Percentiles rank a stretch among this genome's conserved stretches.
These are phyloP conservation scores for Kluyveromyces aestuarii DNA, from an alignment of 805 yeast genomes.

Conservation along the genomic window DNA sequence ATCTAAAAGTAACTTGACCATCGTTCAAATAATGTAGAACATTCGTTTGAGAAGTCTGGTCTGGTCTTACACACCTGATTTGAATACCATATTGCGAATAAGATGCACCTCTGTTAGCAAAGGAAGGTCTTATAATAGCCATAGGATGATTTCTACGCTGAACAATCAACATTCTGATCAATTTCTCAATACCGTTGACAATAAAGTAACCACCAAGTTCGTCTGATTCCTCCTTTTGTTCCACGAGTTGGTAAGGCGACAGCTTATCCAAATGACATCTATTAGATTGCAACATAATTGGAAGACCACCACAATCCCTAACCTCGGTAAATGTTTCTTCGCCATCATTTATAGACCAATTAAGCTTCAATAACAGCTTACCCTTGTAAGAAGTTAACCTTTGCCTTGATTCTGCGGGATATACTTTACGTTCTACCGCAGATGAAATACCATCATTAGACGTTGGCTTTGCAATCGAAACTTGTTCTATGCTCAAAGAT, in stretches of 20 bases:
- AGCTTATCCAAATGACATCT: conserved; percentile 83
- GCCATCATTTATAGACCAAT: conserved; percentile 84
- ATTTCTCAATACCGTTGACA: conserved; percentile 93
- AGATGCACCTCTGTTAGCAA: conserved; percentile 85
- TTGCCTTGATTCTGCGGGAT: conserved; percentile 86
- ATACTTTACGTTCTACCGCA: conserved; percentile 66
- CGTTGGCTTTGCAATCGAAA: conserved; percentile 76
- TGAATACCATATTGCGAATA: conserved; percentile 89
- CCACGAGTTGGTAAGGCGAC: conserved; percentile 75
- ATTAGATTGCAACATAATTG: conserved; percentile 84
- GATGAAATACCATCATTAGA: conserved; percentile 44
- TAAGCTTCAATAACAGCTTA: conserved; percentile 63
- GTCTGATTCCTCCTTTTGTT: conserved; percentile 80
- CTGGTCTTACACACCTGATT: conserved; percentile 89
- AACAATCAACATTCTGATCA: conserved; percentile 94
- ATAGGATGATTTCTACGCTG: conserved; percentile 97
- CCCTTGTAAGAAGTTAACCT: conserved; percentile 78
- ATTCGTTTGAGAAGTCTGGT: conserved; percentile 95
- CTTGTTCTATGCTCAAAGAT: conserved; percentile 76
- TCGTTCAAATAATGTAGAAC: conserved; percentile 93
- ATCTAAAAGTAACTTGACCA: conserved; percentile 93
- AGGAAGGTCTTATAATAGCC: conserved; percentile 94
- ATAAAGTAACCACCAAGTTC: conserved; percentile 95
- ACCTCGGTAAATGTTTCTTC: conserved; percentile 64
- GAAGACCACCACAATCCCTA: conserved; percentile 86